These are phyloP conservation scores for Phyllostachys edulis DNA, from an alignment of 176 grass and related monocot genomes.

Conservation along the genomic window DNA sequence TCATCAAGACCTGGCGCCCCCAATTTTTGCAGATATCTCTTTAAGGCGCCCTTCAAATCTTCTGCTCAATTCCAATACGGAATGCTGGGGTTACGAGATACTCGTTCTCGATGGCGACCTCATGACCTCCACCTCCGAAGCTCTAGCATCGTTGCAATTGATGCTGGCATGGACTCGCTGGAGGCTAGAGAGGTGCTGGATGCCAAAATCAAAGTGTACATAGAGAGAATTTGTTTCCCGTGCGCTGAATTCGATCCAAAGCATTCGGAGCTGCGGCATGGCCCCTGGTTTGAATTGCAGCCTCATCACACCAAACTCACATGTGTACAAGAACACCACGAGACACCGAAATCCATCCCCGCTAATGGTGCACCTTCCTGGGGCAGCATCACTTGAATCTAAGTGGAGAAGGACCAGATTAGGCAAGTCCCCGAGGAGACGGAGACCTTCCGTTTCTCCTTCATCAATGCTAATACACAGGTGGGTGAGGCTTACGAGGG, in stretches of 20 bases:
- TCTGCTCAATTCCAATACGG: no score
- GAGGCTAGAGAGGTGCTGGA: background rate
- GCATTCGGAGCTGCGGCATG: background rate
- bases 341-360: background rate
- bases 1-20: no score
- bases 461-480: accelerated
- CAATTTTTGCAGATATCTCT: no score
- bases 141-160: background rate
- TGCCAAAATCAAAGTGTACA: background rate
- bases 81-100: no score
- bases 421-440: background rate
- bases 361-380: no score
- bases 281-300: background rate
- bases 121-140: background rate
- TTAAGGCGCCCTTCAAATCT: no score
- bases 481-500: background rate
- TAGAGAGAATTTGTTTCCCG: background rate
- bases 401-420: background rate
- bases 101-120: background rate
- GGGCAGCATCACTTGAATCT: no score
- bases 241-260: background rate
- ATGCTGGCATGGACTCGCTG: background rate
- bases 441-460: no score
- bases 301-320: no score
- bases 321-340: no score